A percentile compares a stretch with the other conserved stretches of the same genome.
Conservation (phyloP, 192 early-diverging fungal genomes). For the Kickxella alabastrina region DNA sequence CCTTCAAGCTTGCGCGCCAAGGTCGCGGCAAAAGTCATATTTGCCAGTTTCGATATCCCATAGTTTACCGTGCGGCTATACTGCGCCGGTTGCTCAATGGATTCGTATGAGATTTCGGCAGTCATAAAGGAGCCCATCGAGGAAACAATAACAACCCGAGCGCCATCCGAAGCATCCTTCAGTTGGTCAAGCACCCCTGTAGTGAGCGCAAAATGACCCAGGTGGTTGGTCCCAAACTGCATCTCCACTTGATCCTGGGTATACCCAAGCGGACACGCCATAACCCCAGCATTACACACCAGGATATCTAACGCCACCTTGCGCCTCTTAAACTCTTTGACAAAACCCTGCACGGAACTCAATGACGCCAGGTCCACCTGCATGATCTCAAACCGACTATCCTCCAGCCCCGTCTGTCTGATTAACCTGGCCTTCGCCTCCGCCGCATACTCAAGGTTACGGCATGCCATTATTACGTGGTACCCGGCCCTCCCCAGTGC, state of each 20-base stretch:
- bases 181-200: constrained; percentile 12
- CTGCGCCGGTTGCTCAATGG: neutral
- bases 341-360: constrained; percentile 29
- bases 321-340: constrained; percentile 14
- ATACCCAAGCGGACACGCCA: constrained; percentile 52
- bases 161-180: constrained; percentile 5
- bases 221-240: constrained; percentile 59
- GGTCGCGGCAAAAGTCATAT: constrained; percentile 12
- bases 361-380: constrained; percentile 44
- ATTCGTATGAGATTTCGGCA: constrained; percentile 4
- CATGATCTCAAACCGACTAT: constrained; percentile 25
- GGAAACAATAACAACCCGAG: constrained; percentile 17
- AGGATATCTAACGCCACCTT: constrained; percentile 14
- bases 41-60: constrained; percentile 17
- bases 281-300: constrained; percentile 50
- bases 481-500: constrained; percentile 49
- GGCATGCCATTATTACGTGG: constrained; percentile 34
- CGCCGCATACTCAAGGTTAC: neutral
- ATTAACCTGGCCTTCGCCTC: constrained; percentile 21
- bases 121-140: constrained; percentile 14
- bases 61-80: constrained; percentile 10
- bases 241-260: constrained; percentile 56
- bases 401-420: constrained; percentile 11
- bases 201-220: constrained; percentile 48
- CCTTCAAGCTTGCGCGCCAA: constrained; percentile 12